Evolutionary conservation across 2,329 filamentous ascomycete species (phyloP).

Genomic region (Sporothrix schenckii): DNA sequence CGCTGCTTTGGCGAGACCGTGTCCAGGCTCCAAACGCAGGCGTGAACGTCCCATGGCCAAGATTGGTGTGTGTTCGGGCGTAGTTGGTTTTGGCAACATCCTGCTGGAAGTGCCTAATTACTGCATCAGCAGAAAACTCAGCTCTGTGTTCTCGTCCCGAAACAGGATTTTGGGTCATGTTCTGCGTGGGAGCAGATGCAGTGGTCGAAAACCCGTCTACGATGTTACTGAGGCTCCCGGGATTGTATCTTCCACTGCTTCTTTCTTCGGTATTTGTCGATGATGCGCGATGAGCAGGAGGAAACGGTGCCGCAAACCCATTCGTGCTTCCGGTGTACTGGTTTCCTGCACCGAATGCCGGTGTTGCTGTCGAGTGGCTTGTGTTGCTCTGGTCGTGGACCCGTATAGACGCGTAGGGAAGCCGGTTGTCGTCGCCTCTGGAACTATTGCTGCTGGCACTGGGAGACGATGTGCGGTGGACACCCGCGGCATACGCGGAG

Average conservation of each 20-base stretch:
- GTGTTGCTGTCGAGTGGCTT: not conserved
- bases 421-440: not conserved
- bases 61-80: not conserved
- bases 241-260: not conserved
- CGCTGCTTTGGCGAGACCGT: not conserved
- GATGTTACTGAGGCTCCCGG: not conserved
- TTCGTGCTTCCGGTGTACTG: not conserved
- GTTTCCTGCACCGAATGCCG: not conserved
- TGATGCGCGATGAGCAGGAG: not conserved
- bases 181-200: not conserved
- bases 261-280: not conserved
- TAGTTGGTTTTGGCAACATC: not conserved
- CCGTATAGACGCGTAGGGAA: not conserved
- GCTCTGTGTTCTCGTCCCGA: not conserved
- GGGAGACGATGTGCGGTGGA: not conserved
- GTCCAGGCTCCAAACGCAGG: conserved; percentile 21
- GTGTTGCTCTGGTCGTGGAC: not conserved
- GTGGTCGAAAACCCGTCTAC: not conserved
- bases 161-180: not conserved
- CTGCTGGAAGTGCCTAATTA: conserved; percentile 7
- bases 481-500: not conserved
- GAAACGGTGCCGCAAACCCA: conserved; percentile 14
- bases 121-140: conserved; percentile 4
- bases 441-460: conserved; percentile 18
- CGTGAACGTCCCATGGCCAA: not conserved